These are phyloP conservation scores for Ajuga chamaepitys DNA, from an alignment of 257 asterid genomes.

Conservation along the genomic window DNA sequence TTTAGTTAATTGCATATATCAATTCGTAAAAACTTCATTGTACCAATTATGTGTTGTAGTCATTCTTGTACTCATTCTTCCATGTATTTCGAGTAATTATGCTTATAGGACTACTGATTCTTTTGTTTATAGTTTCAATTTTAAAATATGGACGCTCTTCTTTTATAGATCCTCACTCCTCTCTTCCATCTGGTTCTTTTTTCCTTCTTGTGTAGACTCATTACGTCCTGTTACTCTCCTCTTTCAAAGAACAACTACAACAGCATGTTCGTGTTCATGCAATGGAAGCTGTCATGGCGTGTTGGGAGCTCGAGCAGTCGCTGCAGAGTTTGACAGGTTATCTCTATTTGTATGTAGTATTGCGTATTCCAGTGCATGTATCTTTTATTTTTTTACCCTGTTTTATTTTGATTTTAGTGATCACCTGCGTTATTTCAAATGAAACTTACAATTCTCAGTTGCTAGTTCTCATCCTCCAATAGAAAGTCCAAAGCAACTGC, in stretches of 20 bases:
- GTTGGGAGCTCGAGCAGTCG: constrained; percentile 99
- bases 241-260: constrained; percentile 94
- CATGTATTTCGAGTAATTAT: neutral
- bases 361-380: neutral
- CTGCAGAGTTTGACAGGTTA: constrained; percentile 88
- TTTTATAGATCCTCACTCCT: neutral
- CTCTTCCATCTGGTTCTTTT: no score
- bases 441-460: no score
- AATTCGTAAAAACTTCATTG: no score
- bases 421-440: no score
- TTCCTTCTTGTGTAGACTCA: constrained; percentile 52
- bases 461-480: no score
- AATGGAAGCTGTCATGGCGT: constrained; percentile 99
- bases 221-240: constrained; percentile 79
- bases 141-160: neutral
- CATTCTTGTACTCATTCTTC: neutral
- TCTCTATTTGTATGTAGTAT: neutral
- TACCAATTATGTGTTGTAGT: no score
- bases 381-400: neutral
- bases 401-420: no score
- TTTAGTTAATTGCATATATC: no score
- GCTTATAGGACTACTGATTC: neutral
- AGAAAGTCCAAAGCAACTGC: neutral
- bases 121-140: neutral
- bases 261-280: constrained; percentile 98